Conservation (phyloP, 768 basidiomycete species). For the Boletellus ananiceps region DNA sequence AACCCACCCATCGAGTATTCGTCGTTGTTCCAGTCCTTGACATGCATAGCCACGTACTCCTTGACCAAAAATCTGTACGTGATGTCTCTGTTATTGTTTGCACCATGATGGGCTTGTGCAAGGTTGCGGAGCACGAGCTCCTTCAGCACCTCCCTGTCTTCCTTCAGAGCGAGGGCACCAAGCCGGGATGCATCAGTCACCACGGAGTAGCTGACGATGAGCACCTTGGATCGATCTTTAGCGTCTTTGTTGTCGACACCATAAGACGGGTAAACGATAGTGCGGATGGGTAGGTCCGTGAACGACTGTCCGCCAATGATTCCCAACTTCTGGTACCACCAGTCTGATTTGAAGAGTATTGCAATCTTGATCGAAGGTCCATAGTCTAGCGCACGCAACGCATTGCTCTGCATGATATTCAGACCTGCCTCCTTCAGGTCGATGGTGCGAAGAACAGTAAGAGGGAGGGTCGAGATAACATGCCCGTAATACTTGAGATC, state of each 20-base stretch:
- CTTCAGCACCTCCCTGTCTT: slow-evolving; percentile 15
- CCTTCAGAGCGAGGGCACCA: slow-evolving; percentile 28
- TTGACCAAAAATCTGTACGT: slow-evolving; percentile 19
- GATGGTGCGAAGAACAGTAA: slow-evolving; percentile 34
- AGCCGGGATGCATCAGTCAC: slow-evolving; percentile 37
- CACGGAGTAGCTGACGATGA: slow-evolving; percentile 43
- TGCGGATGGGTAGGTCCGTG: slow-evolving; percentile 41
- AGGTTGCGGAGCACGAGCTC: slow-evolving; percentile 25
- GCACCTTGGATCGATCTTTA: slow-evolving; percentile 19
- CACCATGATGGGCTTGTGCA: slow-evolving; percentile 5
- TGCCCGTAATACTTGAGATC: slow-evolving; percentile 29
- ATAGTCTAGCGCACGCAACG: slow-evolving; percentile 38
- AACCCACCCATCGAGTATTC: slow-evolving; percentile 13
- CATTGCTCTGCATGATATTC: slow-evolving; percentile 30
- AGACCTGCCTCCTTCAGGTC: slow-evolving; percentile 29
- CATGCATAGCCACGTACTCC: slow-evolving; percentile 20
- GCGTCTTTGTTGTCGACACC: slow-evolving; percentile 16
- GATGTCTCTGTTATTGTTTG: slow-evolving; percentile 12
- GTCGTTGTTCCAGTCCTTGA: slow-evolving; percentile 35
- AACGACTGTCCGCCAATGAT: slow-evolving; percentile 39
- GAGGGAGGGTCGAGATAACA: slow-evolving; percentile 41
- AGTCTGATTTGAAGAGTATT: slow-evolving; percentile 38
- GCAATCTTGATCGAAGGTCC: slow-evolving; percentile 39
- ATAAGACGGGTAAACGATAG: slow-evolving; percentile 43
- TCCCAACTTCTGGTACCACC: slow-evolving; percentile 36